A percentile compares a stretch with the other conserved stretches of the same genome.
phyloP scores from a whole-genome alignment of 257 asterid genomes.

The Solanum etuberosum region DNA sequence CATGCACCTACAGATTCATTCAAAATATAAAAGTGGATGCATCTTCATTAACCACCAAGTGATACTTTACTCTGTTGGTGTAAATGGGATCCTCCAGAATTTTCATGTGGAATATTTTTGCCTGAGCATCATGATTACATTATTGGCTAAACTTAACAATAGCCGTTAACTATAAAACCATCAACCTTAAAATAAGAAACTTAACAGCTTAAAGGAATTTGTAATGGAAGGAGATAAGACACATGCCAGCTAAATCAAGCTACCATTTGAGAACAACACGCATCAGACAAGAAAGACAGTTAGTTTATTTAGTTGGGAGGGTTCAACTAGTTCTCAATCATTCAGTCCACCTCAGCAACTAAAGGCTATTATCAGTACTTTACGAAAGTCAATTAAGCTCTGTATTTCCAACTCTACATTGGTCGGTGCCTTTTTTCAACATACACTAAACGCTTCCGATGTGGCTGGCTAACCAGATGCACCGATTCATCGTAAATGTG shows the following conservation, averaged over 20 bases:
- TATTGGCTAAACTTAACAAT: neutral
- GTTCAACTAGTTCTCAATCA: neutral
- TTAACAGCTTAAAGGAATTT: neutral
- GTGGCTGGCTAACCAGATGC: neutral
- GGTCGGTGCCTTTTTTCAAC: neutral
- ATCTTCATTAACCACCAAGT: neutral
- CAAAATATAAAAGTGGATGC: neutral
- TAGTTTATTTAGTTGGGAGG: neutral
- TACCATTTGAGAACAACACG: neutral
- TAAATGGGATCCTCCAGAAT: neutral
- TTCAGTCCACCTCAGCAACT: neutral
- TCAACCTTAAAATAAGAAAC: neutral
- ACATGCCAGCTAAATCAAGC: too few species aligned
- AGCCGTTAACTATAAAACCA: neutral
- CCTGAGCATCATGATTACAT: neutral
- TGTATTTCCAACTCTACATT: neutral
- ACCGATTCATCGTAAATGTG: neutral
- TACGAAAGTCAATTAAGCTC: neutral
- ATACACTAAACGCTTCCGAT: neutral
- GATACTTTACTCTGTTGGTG: neutral
- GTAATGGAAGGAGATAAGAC: too few species aligned
- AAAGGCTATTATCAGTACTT: neutral
- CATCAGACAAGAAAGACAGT: neutral
- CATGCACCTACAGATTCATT: neutral
- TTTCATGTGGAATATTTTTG: neutral